Evolutionary conservation across 345 rosid species (phyloP), one percentile per base, ranked within the genome.

Genomic region (Excoecaria agallocha): DNA sequence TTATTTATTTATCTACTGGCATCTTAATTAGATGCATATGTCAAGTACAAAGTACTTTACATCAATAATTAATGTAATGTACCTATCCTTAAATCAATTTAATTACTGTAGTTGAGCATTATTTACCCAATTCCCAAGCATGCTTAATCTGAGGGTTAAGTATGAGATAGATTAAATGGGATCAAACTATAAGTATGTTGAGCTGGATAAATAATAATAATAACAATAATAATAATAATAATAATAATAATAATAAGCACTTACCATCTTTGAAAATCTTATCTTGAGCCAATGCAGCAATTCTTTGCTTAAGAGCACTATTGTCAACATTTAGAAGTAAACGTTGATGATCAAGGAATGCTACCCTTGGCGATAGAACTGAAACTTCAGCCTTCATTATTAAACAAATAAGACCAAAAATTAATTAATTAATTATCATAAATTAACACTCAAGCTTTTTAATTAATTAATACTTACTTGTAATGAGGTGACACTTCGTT

Each of bases 201-300:
- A 30, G 30, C 19, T 52, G 16, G 12, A 52, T 50, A 50, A 9
- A 50, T 50, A 8, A 52, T 52, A 52, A 52, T 52, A n/a, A n/a
- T n/a, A n/a, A n/a, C n/a, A n/a, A n/a, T n/a, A n/a, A n/a, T n/a
- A n/a, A n/a, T n/a, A n/a, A n/a, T n/a, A 52, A 50, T 3, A 15
- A 52, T 52, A 3, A 52, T 13, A 52, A 52, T 15, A 52, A 13
- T 13, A 3, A 15, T 52, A 52, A 52, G 8, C 19, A 74, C 71
- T 64, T 56, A 80, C 83, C 83, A 62, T 80, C 83, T 63, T 80
- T 80, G 74, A 80, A 80, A 63, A 80, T 76, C 68, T 80, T 80
- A 24, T 80, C 83, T 56, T 76, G 83, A 62, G 83, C 80, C 64
- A 80, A 63, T 3, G 83, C 83, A 66, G 83, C 83, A 12, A 80